Evolutionary conservation across 768 basidiomycete genomes (phyloP), one percentile per base, ranked within the genome.

Genomic region (Termitomyces heimii): DNA sequence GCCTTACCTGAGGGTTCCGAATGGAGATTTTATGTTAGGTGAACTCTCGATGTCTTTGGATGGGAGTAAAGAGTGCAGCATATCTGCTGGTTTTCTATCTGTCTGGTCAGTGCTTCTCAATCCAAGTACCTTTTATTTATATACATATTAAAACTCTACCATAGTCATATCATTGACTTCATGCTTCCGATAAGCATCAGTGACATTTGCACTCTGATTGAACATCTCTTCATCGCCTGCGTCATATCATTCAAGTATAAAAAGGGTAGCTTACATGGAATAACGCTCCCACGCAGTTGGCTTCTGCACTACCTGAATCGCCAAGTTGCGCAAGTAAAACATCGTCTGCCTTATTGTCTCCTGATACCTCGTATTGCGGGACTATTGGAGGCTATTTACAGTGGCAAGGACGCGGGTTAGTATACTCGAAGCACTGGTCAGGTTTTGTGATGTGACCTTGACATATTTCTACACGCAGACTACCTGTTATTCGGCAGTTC

Each of bases 201-300:
- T 22, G 71, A 79, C 9, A 65, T 87, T 3, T 86, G 82, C 54
- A 75, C 80, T 53, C 67, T 78, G 44, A 57, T 83, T 18, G 86
- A 88, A 42, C 66, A 67, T 10, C 64, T 86, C 2, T 76, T 78
- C 47, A 71, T 71, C 7, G 71, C 71, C 14, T 62, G 75, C 5
- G 68, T 80, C 5, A 53, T 85, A 2, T 70, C 71, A 42, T 67
- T 28, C n/a, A 64, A 67, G 55, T 60, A 62, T 29, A 39, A 59
- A 13, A 22, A 22, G 4, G 43, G 61, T 44, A 45, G 60, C 16
- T 65, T 83, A 0, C 78, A 85, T 62, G 70, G 73, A 16, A 60
- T 82, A 28, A 76, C 77, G 5, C 71, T 87, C 34, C 85, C 85
- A 0, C 75, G 75, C 2, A 78, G 75, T 52, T 87, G 84, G 83